Evolutionary conservation across 2,329 filamentous ascomycete species (phyloP).

Genomic region (Cercospora brassicicola): DNA sequence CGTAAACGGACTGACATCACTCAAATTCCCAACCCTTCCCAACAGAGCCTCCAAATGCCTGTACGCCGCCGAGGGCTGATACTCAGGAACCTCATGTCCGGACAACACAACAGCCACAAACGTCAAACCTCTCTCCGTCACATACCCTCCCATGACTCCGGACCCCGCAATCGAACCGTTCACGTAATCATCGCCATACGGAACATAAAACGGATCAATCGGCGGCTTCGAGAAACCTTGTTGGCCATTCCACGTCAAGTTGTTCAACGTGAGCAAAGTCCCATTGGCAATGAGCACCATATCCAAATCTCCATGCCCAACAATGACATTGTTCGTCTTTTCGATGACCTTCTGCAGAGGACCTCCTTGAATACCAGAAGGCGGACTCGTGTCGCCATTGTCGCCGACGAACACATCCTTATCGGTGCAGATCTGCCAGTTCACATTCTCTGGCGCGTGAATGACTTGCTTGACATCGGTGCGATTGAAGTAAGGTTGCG

Average conservation of each 20-base stretch:
- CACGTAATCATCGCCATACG: constrained; percentile 48
- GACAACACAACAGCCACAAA: constrained; percentile 48
- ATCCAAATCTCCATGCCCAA: constrained; percentile 46
- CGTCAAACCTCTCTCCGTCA: constrained; percentile 47
- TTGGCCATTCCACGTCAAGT: constrained; percentile 56
- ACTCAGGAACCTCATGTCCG: constrained; percentile 48
- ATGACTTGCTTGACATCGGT: constrained; percentile 54
- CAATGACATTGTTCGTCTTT: constrained; percentile 37
- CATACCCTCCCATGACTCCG: constrained; percentile 46
- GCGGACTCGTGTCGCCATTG: constrained; percentile 19
- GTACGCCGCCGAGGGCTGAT: constrained; percentile 47
- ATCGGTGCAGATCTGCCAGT: constrained; percentile 41
- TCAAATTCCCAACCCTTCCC: constrained; percentile 38
- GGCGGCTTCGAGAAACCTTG: constrained; percentile 51
- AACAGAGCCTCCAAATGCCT: constrained; percentile 47
- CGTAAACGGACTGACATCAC: constrained; percentile 22
- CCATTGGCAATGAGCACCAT: constrained; percentile 53
- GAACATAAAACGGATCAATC: constrained; percentile 43
- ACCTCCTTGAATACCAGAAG: constrained; percentile 25
- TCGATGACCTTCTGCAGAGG: constrained; percentile 34
- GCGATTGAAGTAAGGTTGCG: constrained; percentile 52
- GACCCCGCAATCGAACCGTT: constrained; percentile 43
- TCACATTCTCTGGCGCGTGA: constrained; percentile 40
- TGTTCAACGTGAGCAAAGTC: constrained; percentile 55
- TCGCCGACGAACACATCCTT: constrained; percentile 20